phyloP scores from a whole-genome alignment of 257 asterid genomes.

The Solanum bulbocastanum region DNA sequence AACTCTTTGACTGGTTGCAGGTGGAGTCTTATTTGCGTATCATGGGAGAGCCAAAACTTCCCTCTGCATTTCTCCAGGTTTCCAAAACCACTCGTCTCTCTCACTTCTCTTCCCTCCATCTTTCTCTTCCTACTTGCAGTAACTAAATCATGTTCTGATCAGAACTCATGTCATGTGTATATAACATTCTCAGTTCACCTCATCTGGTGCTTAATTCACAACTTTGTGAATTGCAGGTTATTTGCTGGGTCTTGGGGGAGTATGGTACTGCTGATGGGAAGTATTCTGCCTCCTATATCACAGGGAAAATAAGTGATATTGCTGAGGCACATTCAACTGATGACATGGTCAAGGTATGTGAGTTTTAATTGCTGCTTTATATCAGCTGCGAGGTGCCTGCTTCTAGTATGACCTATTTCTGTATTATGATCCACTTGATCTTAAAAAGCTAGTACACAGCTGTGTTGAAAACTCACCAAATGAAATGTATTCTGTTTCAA shows the following conservation, averaged over 20 bases:
- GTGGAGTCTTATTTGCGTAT: slow-evolving; percentile 88
- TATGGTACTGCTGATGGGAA: slow-evolving; percentile 92
- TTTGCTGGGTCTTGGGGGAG: slow-evolving; percentile 99
- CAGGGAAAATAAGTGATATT: slow-evolving; percentile 84
- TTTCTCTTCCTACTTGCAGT: neutral
- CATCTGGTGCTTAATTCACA: neutral
- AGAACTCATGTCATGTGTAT: neutral
- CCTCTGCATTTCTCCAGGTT: slow-evolving; percentile 85
- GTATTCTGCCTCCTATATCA: slow-evolving; percentile 82
- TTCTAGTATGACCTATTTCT: neutral
- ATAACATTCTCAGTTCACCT: neutral
- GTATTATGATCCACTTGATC: neutral
- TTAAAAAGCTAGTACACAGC: neutral
- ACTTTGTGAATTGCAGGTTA: slow-evolving; percentile 41
- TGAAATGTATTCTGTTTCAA: neutral
- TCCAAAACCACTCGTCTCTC: neutral
- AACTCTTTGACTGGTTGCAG: slow-evolving; percentile 34
- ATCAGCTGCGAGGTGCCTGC: neutral
- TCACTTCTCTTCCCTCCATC: neutral
- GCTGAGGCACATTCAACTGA: slow-evolving; percentile 93
- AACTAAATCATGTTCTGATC: neutral
- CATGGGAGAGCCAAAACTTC: slow-evolving; percentile 90
- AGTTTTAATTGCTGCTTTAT: neutral
- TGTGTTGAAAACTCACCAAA: neutral
- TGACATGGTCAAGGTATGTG: slow-evolving; percentile 76